Base-by-base conservation (phyloP, 2,329 filamentous ascomycete species). In the Penicillium sp. region DNA sequence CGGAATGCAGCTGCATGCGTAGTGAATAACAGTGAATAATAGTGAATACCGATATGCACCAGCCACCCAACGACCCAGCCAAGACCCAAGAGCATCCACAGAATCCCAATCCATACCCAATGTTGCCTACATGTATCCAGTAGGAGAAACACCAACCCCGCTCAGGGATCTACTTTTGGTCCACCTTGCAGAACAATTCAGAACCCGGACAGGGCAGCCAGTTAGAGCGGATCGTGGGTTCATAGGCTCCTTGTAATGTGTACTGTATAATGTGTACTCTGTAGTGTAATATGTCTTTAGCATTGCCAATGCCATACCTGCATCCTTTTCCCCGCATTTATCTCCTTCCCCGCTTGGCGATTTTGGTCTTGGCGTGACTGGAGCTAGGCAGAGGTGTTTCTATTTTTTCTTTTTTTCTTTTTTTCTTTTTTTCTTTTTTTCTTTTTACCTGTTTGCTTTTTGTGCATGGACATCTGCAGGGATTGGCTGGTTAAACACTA, bases 291-390 rank as follows among this genome's bases (percentile, higher is more conserved):
- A 9, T 24, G 8, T 14, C 14, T 24, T 16, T 14, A 24, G 26
- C 5, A 8, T 29, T 16, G 26, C 3, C 11, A 11, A 31, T 9
- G 29, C 8, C 2, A 26, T 52, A 40, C 29, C 32, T 39, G n/a
- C n/a, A n/a, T n/a, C 2, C 24, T 20, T 35, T 45, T 18, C 47
- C 50, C 51, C 51, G 51, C 51, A 53, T 49, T 53, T 34, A 32
- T 24, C 31, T 46, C 43, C 13, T 45, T 31, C 44, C 44, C 44
- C 44, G 44, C 44, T 24, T 46, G 44, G 44, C 18, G 18, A 32
- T 10, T 46, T 46, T 32, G 9, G 29, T 3, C 50, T 53, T 53
- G 43, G 50, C 50, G 26, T 31, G 31, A 14, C 45, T 29, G 32
- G 22, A 43, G 32, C 26, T 37, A 52, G 32, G 31, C 40, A 43